Conservation (phyloP, 2,329 filamentous ascomycete species). For the Neodidymelliopsis sp. region DNA sequence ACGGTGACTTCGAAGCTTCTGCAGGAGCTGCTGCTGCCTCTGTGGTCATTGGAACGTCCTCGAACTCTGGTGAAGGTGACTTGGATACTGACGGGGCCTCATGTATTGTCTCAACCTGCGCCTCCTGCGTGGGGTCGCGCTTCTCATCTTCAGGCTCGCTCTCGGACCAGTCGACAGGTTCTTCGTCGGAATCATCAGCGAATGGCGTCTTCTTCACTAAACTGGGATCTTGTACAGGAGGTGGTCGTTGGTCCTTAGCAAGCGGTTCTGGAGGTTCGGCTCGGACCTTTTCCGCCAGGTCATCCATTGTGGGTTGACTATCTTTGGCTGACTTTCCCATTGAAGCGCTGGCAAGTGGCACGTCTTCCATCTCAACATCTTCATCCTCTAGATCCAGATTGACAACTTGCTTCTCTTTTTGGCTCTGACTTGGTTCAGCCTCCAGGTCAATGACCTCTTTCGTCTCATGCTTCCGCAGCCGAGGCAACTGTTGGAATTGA, state of each 20-base stretch:
- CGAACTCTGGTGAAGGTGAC: conserved; percentile 60
- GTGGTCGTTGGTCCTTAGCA: conserved; percentile 26
- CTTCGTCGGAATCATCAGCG: conserved; percentile 47
- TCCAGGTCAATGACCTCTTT: conserved; percentile 58
- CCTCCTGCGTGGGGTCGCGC: conserved; percentile 1
- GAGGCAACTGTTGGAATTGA: conserved; percentile 68
- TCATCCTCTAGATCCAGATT: conserved; percentile 70
- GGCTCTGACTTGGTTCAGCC: conserved; percentile 50
- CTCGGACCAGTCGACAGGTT: conserved; percentile 61
- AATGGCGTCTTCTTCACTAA: conserved; percentile 30
- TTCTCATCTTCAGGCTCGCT: conserved; percentile 54
- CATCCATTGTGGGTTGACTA: conserved; percentile 49
- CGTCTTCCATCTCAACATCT: conserved; percentile 47
- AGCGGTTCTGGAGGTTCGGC: conserved; percentile 51
- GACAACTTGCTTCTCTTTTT: conserved; percentile 61
- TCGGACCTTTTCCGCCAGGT: conserved; percentile 54
- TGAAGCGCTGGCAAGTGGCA: conserved; percentile 16
- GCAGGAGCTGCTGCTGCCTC: conserved; percentile 10
- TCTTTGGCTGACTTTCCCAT: conserved; percentile 43
- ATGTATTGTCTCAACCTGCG: background rate
- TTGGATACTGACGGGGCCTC: conserved; percentile 19
- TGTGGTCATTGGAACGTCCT: conserved; percentile 54
- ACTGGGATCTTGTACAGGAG: conserved; percentile 29
- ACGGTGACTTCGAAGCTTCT: conserved; percentile 49
- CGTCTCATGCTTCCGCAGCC: conserved; percentile 64